Base-by-base conservation (phyloP, 2,329 filamentous ascomycete species). In the Incumbomyces delicatus region DNA sequence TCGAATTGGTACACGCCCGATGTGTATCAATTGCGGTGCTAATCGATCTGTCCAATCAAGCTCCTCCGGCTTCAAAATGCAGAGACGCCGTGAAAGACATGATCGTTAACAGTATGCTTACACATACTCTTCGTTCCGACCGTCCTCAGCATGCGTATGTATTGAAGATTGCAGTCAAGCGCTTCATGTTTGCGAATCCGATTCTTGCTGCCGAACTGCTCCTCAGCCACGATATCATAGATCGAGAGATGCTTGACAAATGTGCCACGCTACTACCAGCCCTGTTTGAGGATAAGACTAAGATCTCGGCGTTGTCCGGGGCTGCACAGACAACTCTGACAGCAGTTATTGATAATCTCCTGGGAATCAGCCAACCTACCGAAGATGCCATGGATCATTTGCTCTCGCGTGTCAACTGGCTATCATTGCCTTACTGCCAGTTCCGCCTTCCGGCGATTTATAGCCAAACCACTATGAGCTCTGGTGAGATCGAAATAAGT, bases 1-100 rank as follows among this genome's bases (percentile, higher is more conserved):
- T 63, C 14, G 61, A 66, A 17, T 60, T 73, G 2, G 62, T 72
- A 33, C 66, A 67, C 11, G 66, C 68, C 31, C 66, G 68, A n/a
- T 69, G 68, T 46, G 59, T 71, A 14, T 67, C 65, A 3, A 62
- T 72, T 32, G 58, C 61, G 30, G 61, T 62, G 12, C 64, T 72
- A 35, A 54, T 70, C 6, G 52, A 36, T 5, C 14, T 45, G 11
- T 37, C 34, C 17, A 29, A 37, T 7, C 42, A 45, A 31, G 34
- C 33, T 14, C 42, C 42, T 11, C 7, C 33, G 13, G 42, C 34
- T 7, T 45, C 42, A 10, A 36, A 37, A 22, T 45, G 33, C 33
- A 37, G 22, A 22, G 34, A 45, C 11, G 12, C 18, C 4, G 20
- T 45, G 17, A 37, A 34, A 31, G 20, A 30, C 10, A 6, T 45